phyloP scores from a whole-genome alignment of 2,329 filamentous ascomycete genomes.

The Talaromyces funiculosus region DNA sequence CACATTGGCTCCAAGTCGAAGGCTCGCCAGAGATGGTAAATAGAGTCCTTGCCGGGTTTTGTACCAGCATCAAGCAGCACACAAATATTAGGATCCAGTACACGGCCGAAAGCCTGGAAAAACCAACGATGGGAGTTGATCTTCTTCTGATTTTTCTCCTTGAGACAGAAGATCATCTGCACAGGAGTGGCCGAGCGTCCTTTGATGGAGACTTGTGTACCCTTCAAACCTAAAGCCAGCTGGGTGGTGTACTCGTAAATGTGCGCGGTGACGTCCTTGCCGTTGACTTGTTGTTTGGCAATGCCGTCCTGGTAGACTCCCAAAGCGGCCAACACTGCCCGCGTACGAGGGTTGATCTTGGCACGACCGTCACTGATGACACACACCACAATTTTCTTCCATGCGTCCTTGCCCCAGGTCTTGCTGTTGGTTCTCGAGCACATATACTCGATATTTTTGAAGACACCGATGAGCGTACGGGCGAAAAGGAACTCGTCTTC shows the following conservation, averaged over 20 bases:
- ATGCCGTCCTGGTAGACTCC: constrained; percentile 98
- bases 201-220: constrained; percentile 76
- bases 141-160: constrained; percentile 99
- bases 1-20: constrained; percentile 98
- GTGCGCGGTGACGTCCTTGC: constrained; percentile 92
- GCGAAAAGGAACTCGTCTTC: constrained; percentile 96
- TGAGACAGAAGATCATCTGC: constrained; percentile 95
- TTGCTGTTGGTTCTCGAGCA: constrained; percentile 88
- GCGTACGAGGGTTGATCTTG: constrained; percentile 91
- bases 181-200: constrained; percentile 79
- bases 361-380: constrained; percentile 94
- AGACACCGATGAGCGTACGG: constrained; percentile 90
- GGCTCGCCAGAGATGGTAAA: constrained; percentile 97
- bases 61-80: constrained; percentile 95
- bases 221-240: constrained; percentile 76
- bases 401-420: constrained; percentile 96
- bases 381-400: constrained; percentile 99
- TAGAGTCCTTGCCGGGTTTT: constrained; percentile 85
- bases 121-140: constrained; percentile 99
- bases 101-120: constrained; percentile 90
- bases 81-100: constrained; percentile 93
- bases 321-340: constrained; percentile 82
- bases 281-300: constrained; percentile 95
- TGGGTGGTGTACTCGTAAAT: constrained; percentile 73
- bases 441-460: constrained; percentile 99